A percentile compares a stretch with the other conserved stretches of the same genome.
These are phyloP conservation scores for Penicillium lagena DNA, from an alignment of 495 filamentous ascomycete genomes.

Conservation along the genomic window DNA sequence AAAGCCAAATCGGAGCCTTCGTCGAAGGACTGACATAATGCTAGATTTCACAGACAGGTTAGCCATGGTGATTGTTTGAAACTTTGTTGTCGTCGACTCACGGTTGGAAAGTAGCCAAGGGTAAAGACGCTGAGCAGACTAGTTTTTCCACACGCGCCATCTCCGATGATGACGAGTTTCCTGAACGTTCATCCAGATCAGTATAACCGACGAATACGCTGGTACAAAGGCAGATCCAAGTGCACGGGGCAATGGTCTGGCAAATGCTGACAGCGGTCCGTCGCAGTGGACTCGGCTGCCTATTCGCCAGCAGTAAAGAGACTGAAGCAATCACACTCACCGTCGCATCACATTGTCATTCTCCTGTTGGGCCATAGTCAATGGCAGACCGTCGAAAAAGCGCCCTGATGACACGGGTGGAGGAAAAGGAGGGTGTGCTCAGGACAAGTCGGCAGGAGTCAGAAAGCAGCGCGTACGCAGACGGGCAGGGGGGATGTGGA, in stretches of 20 bases:
- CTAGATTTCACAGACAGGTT: constrained; percentile 29
- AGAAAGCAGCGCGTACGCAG: background rate
- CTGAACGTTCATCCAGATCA: constrained; percentile 38
- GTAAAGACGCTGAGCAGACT: constrained; percentile 97
- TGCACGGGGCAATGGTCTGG: constrained; percentile 2
- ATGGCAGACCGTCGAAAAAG: constrained; percentile 3
- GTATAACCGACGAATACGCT: background rate
- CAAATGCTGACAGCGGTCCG: background rate
- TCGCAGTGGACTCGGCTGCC: too few relatives aligned
- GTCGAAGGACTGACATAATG: constrained; percentile 58
- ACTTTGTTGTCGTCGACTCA: constrained; percentile 43
- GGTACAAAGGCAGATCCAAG: background rate
- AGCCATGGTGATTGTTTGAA: constrained; percentile 1
- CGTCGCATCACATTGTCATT: constrained; percentile 67
- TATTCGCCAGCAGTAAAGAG: constrained; percentile 2
- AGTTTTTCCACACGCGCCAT: constrained; percentile 98
- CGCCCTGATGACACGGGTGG: constrained; percentile 2
- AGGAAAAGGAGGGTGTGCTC: background rate
- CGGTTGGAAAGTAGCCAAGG: constrained; percentile 94
- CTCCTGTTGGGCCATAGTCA: constrained; percentile 54
- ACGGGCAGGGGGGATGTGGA: constrained; percentile 5
- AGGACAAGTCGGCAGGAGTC: too few relatives aligned
- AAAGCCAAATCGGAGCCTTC: background rate
- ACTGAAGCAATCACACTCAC: constrained; percentile 36
- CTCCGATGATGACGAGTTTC: constrained; percentile 98